Base-by-base conservation (phyloP, 2,329 filamentous ascomycete genomes). In the Talaromyces sp. region DNA sequence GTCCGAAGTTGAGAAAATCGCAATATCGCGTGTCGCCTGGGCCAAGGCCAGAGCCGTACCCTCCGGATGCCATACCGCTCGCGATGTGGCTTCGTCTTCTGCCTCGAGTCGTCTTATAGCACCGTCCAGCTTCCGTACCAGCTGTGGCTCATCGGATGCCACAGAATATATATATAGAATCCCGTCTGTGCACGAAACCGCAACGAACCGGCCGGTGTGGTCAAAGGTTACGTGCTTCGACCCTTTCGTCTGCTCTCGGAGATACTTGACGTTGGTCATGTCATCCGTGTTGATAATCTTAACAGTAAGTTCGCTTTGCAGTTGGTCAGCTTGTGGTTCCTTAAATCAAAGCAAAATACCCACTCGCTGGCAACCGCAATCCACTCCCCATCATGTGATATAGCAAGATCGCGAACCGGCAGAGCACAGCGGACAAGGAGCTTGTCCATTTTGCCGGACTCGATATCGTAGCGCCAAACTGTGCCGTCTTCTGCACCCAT, bases 311-410 rank as follows among this genome's bases (percentile, higher is more conserved):
- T 99, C 95, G 73, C 84, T 87, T 5, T 11, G 41, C 63, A 73
- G 27, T 58, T 65, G 58, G 35, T 66, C 46, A 67, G 59, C 19
- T 32, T 54, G 53, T 27, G 11, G 21, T 51, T 31, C 8, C 19
- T 6, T 19, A 14, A 6, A 41, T 2, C 2, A 3, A 5, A 11
- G 14, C 32, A 9, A 2, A 19, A 24, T 13, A 78, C 84, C 66
- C 74, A 87, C 85, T 98, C 96, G 81, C 93, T 97, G n/a, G 93
- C 92, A 27, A 98, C 91, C 31, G 95, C 95, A 65, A 89, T 90
- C 93, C 92, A 98, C 68, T 90, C 84, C 0, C 85, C 84, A 71
- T 98, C 90, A 1, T 86, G 84, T 2, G 91, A 93, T 14, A 99
- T 80, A 4, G 90, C 87, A 58, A 99, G 81, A 73, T 97, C 92